Evolutionary conservation across 2,329 filamentous ascomycete genomes (phyloP), one percentile per base, ranked within the genome.

Genomic region (Aspergillus ibericus): DNA sequence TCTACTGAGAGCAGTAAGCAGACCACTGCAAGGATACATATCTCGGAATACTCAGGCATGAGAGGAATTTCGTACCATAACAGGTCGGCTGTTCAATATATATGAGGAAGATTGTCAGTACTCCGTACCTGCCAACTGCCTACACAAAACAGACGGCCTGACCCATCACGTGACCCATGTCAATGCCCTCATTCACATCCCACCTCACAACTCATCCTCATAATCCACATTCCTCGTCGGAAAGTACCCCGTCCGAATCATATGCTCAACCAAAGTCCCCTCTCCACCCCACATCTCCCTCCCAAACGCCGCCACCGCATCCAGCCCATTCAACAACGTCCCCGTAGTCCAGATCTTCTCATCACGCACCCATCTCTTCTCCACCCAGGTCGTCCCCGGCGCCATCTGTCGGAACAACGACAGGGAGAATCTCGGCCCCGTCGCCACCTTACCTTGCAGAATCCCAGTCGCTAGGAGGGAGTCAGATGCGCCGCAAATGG

Each of bases 271-370:
- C 25, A 53, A 15, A 13, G 36, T 9, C 4, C 51, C 25, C 7
- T 44, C 27, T 7, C 25, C 42, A 1, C 42, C 53, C 53, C 53
- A 49, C 2, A 34, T 29, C 12, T 29, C 35, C 44, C 34, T 16
- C 15, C 53, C 53, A 34, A 56, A 56, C 1, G 53, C 44, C 8
- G 53, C 34, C n/a, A 56, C 22, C 53, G 50, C 50, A 38, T 56
- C 53, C 2, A 56, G 12, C 2, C 53, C 53, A n/a, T 49, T 56
- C 32, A 56, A 25, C 53, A 56, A 27, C 18, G 20, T 15, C 8
- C 53, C 53, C 12, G 53, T 56, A n/a, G 44, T 56, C 53, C 53
- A 56, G 20, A 56, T 32, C 22, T 56, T 56, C 1, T n/a, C 44
- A 49, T 55, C 53, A 4, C 15, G 10, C 8, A 49, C 53, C 32